A percentile compares a stretch with the other conserved stretches of the same genome.
These are phyloP conservation scores for Clonostachys chloroleuca DNA, from an alignment of 2,329 filamentous ascomycete genomes.

Conservation along the genomic window DNA sequence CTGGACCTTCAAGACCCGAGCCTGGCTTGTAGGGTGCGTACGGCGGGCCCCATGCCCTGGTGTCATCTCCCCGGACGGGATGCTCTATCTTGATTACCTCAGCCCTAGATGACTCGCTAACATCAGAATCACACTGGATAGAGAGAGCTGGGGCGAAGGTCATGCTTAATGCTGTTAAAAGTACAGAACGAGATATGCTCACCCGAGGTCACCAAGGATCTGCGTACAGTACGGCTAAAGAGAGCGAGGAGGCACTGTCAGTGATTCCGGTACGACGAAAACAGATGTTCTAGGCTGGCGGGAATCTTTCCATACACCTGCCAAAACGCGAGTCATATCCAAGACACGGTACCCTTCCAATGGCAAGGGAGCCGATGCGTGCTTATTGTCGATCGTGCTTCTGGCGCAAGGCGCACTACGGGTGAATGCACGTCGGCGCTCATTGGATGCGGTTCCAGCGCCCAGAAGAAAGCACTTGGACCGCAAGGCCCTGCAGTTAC, in stretches of 20 bases:
- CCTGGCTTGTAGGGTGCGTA: slow-evolving; percentile 74
- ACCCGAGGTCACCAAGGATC: slow-evolving; percentile 94
- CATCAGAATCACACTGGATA: too few relatives aligned
- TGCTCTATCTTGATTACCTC: slow-evolving; percentile 98
- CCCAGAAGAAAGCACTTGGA: too few relatives aligned
- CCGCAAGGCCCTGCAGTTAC: too few relatives aligned
- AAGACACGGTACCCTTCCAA: slow-evolving; percentile 84
- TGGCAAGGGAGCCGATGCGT: slow-evolving; percentile 38
- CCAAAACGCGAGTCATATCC: slow-evolving; percentile 94
- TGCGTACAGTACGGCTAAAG: slow-evolving; percentile 91
- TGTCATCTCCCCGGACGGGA: slow-evolving; percentile 86
- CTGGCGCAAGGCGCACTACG: too few relatives aligned
- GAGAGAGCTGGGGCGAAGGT: too few relatives aligned
- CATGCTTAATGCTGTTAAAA: too few relatives aligned
- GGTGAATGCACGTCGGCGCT: too few relatives aligned
- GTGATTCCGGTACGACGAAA: not conserved
- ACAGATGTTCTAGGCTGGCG: not conserved
- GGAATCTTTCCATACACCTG: slow-evolving; percentile 64
- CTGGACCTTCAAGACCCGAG: slow-evolving; percentile 60
- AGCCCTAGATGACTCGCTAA: slow-evolving; percentile 49
- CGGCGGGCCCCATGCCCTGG: slow-evolving; percentile 91
- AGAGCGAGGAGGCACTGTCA: not conserved
- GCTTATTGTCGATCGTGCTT: too few relatives aligned
- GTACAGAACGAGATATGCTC: slow-evolving; percentile 23
- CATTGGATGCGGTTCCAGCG: too few relatives aligned